Base-by-base conservation (phyloP, 768 basidiomycete species). In the Amanita brunnescens region DNA sequence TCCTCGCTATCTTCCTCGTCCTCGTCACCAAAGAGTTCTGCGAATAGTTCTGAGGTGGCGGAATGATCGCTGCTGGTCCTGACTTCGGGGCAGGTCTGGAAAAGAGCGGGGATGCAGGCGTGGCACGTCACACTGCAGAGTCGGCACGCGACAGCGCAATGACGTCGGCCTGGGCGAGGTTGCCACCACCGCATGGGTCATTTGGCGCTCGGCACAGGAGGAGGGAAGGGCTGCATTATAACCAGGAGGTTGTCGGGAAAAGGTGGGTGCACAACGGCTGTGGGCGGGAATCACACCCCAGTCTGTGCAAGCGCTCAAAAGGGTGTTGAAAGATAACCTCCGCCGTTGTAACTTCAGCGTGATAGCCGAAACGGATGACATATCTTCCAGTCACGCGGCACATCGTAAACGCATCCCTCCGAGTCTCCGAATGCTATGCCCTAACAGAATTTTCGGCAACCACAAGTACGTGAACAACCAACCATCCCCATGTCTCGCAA, bases 361-460 rank as follows among this genome's bases (percentile, higher is more conserved):
- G n/a, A n/a, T n/a, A n/a, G n/a, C n/a, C n/a, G n/a, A n/a, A n/a
- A 78, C 54, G 69, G 71, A 35, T 72, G 72, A 65, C 79, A 83
- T 58, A 64, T 75, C 13, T 83, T 77, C 32, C 46, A 72, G 65
- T 55, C 85, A 87, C 64, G 64, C 75, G 29, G 67, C 77, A 3
- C 83, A 86, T 55, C 79, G 77, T 21, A 65, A 5, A 66, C 64
- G 0, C 68, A 72, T 49, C 55, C 63, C 39, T n/a, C n/a, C n/a
- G n/a, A n/a, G n/a, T 75, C 81, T 5, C 80, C 80, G 0, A 64
- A 60, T 7, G 39, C 56, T 4, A 75, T 85, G 44, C 74, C 67
- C 3, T 59, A 58, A 5, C 61, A 71, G 6, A 85, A 79, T 54
- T 74, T 81, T 87, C 6, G 82, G 77, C 0, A 75, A 85, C 45